Conservation (phyloP, 1,284 basidiomycete species). For the Malassezia vespertilionis region DNA sequence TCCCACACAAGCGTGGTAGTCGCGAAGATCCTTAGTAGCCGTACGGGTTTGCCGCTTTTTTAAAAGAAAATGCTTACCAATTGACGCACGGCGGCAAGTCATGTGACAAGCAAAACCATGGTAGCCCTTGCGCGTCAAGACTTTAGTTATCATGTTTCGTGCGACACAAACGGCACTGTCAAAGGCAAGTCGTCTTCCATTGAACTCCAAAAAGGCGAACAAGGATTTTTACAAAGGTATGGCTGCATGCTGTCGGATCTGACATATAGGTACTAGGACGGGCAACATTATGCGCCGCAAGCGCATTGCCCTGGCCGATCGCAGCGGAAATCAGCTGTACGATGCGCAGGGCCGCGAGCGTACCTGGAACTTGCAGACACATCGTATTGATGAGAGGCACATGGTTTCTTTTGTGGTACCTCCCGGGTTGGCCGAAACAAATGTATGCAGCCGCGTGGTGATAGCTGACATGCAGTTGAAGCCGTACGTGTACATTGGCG, state of each 20-base stretch:
- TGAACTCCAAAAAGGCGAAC: conserved; percentile 44
- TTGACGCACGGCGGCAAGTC: background rate
- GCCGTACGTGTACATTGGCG: conserved; percentile 37
- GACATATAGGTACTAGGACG: conserved; percentile 29
- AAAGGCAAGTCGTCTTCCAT: conserved; percentile 42
- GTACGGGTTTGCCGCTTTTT: no score
- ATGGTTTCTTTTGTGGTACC: conserved; percentile 40
- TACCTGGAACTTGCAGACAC: conserved; percentile 38
- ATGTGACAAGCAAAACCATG: background rate
- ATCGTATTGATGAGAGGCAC: conserved; percentile 34
- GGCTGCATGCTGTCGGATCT: background rate
- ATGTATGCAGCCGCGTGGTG: conserved; percentile 18
- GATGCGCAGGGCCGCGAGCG: conserved; percentile 25
- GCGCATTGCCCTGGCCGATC: conserved; percentile 36
- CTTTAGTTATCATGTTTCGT: conserved; percentile 24
- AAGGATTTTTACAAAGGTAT: conserved; percentile 46
- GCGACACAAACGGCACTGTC: conserved; percentile 28
- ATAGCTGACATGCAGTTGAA: conserved; percentile 19
- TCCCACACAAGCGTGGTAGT: background rate
- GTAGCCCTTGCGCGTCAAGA: background rate
- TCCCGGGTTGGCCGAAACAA: conserved; percentile 37
- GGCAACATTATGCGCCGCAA: conserved; percentile 43
- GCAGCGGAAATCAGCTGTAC: conserved; percentile 29
- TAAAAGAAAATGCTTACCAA: no score
- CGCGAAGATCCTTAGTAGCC: no score